Conservation (phyloP, 2,329 filamentous ascomycete species). For the Ophiostoma australiae region DNA sequence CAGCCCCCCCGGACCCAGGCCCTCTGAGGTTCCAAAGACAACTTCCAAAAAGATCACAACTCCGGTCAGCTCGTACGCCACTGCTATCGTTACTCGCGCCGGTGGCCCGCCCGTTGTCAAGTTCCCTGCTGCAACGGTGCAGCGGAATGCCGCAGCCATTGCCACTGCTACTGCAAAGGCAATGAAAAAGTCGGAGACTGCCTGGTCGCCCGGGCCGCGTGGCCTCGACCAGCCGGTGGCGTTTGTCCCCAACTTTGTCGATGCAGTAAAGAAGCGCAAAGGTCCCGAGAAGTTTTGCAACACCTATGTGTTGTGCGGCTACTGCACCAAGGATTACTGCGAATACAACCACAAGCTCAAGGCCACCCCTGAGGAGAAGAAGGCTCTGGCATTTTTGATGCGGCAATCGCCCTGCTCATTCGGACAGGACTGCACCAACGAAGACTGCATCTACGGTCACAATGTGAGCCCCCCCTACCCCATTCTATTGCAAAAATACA, state of each 20-base stretch:
- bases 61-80: neutral
- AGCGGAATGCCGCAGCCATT: constrained; percentile 30
- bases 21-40: neutral
- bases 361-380: constrained; percentile 50
- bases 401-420: constrained; percentile 54
- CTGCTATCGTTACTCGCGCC: neutral
- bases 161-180: constrained; percentile 17
- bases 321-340: constrained; percentile 53
- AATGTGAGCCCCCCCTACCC: constrained; percentile 39
- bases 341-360: constrained; percentile 54
- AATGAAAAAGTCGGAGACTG: constrained; percentile 32
- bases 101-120: constrained; percentile 31
- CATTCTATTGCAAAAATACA: neutral
- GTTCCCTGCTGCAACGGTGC: constrained; percentile 36
- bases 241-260: constrained; percentile 44
- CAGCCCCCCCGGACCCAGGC: constrained; percentile 1
- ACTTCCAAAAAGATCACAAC: neutral
- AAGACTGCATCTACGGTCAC: constrained; percentile 60
- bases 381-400: constrained; percentile 52
- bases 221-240: constrained; percentile 51
- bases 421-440: constrained; percentile 54
- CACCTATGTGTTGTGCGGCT: constrained; percentile 55
- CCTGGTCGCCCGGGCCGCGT: constrained; percentile 51
- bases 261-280: constrained; percentile 53
- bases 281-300: constrained; percentile 57